A percentile compares a stretch with the other conserved stretches of the same genome.
phyloP scores from a whole-genome alignment of 1,284 basidiomycete genomes.

The Cutaneotrichosporon sp. region DNA sequence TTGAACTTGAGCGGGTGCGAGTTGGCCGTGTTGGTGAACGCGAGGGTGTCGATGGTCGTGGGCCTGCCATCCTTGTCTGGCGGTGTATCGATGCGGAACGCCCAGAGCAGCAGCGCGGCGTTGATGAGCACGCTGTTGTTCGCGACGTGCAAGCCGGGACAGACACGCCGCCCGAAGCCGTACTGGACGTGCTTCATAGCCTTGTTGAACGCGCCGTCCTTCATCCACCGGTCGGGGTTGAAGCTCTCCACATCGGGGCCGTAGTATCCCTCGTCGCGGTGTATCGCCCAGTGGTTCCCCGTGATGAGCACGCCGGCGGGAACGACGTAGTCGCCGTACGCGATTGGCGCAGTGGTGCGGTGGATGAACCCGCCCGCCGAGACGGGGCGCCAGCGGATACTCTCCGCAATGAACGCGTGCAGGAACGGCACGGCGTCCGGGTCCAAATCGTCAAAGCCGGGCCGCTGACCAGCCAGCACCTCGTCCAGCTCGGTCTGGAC shows the following conservation, averaged over 20 bases:
- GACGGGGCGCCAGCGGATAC: conserved; percentile 28
- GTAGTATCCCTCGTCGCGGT: conserved; percentile 32
- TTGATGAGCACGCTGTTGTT: conserved; percentile 49
- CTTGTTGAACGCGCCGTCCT: conserved; percentile 23
- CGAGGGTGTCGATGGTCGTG: conserved; percentile 29
- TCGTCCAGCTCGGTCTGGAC: conserved; percentile 65
- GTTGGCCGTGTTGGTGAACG: conserved; percentile 28
- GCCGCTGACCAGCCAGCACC: conserved; percentile 38
- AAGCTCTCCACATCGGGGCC: conserved; percentile 32
- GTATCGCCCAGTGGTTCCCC: conserved; percentile 29
- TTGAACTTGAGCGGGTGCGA: conserved; percentile 26
- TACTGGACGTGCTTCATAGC: conserved; percentile 30
- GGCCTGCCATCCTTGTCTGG: conserved; percentile 9
- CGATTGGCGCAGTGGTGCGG: conserved; percentile 13
- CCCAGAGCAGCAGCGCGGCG: conserved; percentile 47
- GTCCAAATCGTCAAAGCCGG: conserved; percentile 20
- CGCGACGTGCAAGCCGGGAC: conserved; percentile 52
- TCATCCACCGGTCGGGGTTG: conserved; percentile 31
- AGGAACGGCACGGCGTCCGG: conserved; percentile 4
- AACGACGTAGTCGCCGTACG: conserved; percentile 13
- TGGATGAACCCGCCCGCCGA: conserved; percentile 26
- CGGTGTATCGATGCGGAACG: conserved; percentile 33
- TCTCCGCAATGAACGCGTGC: conserved; percentile 23
- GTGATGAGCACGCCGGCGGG: conserved; percentile 13
- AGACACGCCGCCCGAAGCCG: conserved; percentile 41